phyloP scores from a whole-genome alignment of 225 moss, liverwort and hornwort species.

The Pseudoscleropodium purum region DNA sequence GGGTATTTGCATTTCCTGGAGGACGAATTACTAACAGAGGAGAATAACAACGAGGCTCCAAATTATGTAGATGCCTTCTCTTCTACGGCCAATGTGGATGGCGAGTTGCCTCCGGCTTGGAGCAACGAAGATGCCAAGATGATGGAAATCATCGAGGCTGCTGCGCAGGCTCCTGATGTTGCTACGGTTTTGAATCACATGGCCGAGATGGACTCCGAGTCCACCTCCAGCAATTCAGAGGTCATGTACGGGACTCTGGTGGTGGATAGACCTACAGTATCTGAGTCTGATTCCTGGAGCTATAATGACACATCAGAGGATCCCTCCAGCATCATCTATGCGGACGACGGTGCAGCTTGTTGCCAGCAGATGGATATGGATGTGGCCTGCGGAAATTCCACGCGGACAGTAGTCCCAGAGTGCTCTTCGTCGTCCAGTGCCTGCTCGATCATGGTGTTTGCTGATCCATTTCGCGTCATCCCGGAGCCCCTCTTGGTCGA shows the following conservation, averaged over 20 bases:
- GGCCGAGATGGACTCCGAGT: background rate
- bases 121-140: background rate
- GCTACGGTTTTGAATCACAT: background rate
- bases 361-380: background rate
- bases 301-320: background rate
- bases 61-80: background rate
- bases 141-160: background rate
- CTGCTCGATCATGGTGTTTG: background rate
- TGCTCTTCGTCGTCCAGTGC: background rate
- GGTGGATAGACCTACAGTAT: background rate
- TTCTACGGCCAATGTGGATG: background rate
- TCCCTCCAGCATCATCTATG: background rate
- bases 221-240: background rate
- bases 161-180: background rate
- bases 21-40: background rate
- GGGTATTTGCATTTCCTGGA: background rate
- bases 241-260: background rate
- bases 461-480: background rate
- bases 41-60: background rate
- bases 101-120: background rate
- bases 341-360: accelerated
- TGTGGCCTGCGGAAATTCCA: background rate
- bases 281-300: background rate
- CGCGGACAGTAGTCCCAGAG: accelerated
- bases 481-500: background rate